phyloP scores from a whole-genome alignment of 495 filamentous ascomycete genomes.

The Parmelia sp. region DNA sequence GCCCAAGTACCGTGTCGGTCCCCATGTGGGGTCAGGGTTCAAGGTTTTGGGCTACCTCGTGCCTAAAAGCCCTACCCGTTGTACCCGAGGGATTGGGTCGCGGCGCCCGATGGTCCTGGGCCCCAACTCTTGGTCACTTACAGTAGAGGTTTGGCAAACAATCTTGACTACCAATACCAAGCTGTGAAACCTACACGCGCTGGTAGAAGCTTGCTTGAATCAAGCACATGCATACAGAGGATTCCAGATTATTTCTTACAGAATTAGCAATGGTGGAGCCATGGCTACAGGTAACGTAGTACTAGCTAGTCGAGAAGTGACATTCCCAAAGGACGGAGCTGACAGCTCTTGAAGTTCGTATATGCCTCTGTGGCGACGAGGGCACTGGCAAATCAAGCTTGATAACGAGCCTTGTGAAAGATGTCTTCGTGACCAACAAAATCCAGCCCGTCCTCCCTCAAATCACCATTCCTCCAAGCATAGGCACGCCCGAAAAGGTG shows the following conservation, averaged over 20 bases:
- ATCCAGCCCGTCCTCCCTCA: slow-evolving; percentile 91
- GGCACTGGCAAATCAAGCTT: slow-evolving; percentile 53
- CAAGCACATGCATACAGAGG: neutral
- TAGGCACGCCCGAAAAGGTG: slow-evolving; percentile 88
- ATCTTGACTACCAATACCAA: neutral
- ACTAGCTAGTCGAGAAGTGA: neutral
- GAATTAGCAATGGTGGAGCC: neutral
- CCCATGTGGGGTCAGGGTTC: neutral
- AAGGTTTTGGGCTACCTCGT: slow-evolving; percentile 14
- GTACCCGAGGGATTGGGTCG: slow-evolving; percentile 1
- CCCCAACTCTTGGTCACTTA: neutral
- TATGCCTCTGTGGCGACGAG: slow-evolving; percentile 95
- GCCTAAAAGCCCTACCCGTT: slow-evolving; percentile 13
- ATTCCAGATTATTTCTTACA: neutral
- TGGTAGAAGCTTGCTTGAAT: neutral
- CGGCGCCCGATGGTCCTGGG: slow-evolving; percentile 18
- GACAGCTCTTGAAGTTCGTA: slow-evolving; percentile 55
- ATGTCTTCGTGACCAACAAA: slow-evolving; percentile 86
- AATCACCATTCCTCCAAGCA: slow-evolving; percentile 83
- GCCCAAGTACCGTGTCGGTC: neutral
- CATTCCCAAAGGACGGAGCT: slow-evolving; percentile 17
- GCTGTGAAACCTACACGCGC: neutral
- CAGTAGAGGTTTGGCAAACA: neutral
- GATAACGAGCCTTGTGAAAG: slow-evolving; percentile 70
- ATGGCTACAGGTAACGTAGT: slow-evolving; percentile 18